Evolutionary conservation across 129 eudicot species (phyloP).

Genomic region (Chrysanthemum makinoi): DNA sequence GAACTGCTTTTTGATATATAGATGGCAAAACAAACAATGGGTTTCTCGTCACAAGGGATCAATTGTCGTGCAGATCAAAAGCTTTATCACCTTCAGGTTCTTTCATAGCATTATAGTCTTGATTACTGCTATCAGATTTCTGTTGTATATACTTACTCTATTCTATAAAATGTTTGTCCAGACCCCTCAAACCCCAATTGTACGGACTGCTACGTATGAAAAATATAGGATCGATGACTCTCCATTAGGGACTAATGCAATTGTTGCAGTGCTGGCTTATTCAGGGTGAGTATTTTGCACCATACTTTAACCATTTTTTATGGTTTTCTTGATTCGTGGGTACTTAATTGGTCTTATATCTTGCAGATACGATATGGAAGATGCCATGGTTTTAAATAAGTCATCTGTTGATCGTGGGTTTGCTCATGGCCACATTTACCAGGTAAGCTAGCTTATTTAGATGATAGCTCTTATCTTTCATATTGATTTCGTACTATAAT

Average conservation of each 20-base stretch:
- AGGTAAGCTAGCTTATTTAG: slow-evolving; percentile 41
- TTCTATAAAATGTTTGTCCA: slow-evolving; percentile 32
- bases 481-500: background rate
- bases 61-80: slow-evolving; percentile 93
- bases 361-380: slow-evolving; percentile 96
- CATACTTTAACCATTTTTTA: background rate
- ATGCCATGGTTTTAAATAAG: slow-evolving; percentile 94
- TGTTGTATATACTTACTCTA: background rate
- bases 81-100: slow-evolving; percentile 93
- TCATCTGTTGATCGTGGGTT: slow-evolving; percentile 97
- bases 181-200: slow-evolving; percentile 98
- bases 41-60: slow-evolving; percentile 79
- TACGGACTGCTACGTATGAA: slow-evolving; percentile 77
- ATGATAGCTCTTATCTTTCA: background rate
- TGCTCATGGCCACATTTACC: slow-evolving; percentile 88
- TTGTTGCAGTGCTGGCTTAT: slow-evolving; percentile 96
- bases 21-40: slow-evolving; percentile 99
- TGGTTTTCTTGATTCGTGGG: background rate
- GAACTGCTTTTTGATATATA: slow-evolving; percentile 27
- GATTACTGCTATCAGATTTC: background rate
- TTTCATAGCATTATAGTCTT: slow-evolving; percentile 13
- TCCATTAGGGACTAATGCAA: slow-evolving; percentile 95
- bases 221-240: slow-evolving; percentile 78
- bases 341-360: slow-evolving; percentile 3
- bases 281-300: slow-evolving; percentile 56